Percentiles rank a stretch among this genome's conserved stretches.
phyloP scores from a whole-genome alignment of 345 rosid genomes.

The Geranium brycei region DNA sequence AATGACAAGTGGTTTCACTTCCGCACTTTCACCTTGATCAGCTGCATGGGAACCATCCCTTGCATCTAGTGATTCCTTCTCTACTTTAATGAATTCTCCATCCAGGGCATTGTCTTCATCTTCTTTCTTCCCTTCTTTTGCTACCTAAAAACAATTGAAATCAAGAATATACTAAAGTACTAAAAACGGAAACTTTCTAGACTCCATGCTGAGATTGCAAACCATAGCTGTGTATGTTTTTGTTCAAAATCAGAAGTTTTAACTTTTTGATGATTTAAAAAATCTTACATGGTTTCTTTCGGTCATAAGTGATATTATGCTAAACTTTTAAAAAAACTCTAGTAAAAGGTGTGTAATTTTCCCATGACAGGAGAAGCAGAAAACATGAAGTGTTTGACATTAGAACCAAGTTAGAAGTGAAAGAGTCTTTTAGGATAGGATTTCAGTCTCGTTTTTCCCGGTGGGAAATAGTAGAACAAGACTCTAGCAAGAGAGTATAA shows the following conservation, averaged over 20 bases:
- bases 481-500: background rate
- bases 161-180: slow-evolving; percentile 9
- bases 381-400: no score
- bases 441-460: no score
- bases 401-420: no score
- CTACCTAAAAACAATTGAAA: slow-evolving; percentile 23
- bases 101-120: slow-evolving; percentile 62
- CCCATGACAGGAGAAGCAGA: no score
- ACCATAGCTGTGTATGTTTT: background rate
- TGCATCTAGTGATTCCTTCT: slow-evolving; percentile 58
- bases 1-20: slow-evolving; percentile 13
- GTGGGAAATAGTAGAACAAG: no score
- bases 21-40: slow-evolving; percentile 15
- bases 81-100: slow-evolving; percentile 90
- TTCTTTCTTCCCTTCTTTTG: slow-evolving; percentile 47
- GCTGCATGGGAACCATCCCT: slow-evolving; percentile 35
- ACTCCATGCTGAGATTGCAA: background rate
- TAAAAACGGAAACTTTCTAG: background rate
- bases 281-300: no score
- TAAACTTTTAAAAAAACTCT: no score
- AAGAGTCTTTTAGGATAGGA: no score
- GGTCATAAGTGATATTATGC: no score
- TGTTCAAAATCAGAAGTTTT: background rate
- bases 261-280: background rate
- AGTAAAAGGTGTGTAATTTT: no score